Conservation (phyloP, 108 stramenopile species). For the Nitzschia sp. region DNA sequence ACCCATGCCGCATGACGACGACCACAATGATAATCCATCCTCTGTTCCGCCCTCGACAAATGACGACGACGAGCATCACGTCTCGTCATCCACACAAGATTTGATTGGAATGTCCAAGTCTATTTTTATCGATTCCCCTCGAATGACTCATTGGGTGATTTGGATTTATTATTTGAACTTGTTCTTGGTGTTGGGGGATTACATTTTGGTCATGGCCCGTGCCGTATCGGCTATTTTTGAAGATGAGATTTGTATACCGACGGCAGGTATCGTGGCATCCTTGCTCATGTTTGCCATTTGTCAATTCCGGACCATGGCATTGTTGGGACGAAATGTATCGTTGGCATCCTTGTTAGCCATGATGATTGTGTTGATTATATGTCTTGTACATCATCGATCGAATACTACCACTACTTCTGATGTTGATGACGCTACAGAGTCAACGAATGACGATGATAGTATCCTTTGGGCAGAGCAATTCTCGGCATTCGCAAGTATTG, state of each 20-base stretch:
- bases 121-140: slow-evolving; percentile 25
- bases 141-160: slow-evolving; percentile 36
- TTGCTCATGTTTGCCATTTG: slow-evolving; percentile 64
- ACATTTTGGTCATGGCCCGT: slow-evolving; percentile 60
- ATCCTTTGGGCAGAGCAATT: slow-evolving; percentile 49
- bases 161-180: slow-evolving; percentile 56
- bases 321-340: slow-evolving; percentile 50
- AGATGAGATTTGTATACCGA: slow-evolving; percentile 58
- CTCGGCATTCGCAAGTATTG: slow-evolving; percentile 52
- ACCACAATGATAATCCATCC: not conserved
- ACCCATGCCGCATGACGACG: not conserved
- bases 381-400: slow-evolving; percentile 45
- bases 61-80: not conserved
- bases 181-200: slow-evolving; percentile 57
- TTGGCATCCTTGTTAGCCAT: slow-evolving; percentile 48
- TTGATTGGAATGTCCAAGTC: slow-evolving; percentile 54
- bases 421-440: not conserved
- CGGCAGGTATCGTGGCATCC: slow-evolving; percentile 52
- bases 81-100: slow-evolving; percentile 28
- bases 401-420: not conserved
- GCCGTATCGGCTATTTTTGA: slow-evolving; percentile 51
- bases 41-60: not conserved
- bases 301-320: slow-evolving; percentile 67
- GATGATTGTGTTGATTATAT: slow-evolving; percentile 54
- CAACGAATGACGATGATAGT: not conserved